Evolutionary conservation across 371 early-diverging fungal species (phyloP).

Genomic region (Mucor plumbeus): DNA sequence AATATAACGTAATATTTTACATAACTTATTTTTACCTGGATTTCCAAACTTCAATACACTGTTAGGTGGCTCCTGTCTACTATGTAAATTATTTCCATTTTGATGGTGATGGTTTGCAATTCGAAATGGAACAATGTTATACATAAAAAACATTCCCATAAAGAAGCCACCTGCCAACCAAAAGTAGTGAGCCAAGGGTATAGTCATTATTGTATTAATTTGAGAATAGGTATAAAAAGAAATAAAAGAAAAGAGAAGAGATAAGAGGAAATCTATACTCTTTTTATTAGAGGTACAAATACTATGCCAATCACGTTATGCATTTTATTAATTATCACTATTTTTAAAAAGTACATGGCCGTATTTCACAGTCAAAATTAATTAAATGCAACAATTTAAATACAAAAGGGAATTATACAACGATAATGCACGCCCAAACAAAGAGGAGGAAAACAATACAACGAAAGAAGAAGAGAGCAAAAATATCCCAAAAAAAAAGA

Average conservation of each 20-base stretch:
- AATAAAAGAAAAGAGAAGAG: background rate
- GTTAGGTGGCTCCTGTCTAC: slow-evolving; percentile 11
- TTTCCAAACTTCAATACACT: slow-evolving; percentile 45
- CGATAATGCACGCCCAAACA: too few relatives aligned
- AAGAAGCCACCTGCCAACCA: slow-evolving; percentile 34
- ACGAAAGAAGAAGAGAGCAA: too few relatives aligned
- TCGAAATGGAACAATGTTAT: slow-evolving; percentile 16
- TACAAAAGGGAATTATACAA: too few relatives aligned
- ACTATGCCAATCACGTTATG: background rate
- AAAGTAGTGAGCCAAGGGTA: slow-evolving; percentile 7
- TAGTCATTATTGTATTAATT: slow-evolving; percentile 10
- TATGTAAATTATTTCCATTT: background rate
- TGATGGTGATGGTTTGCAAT: background rate
- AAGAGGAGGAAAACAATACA: too few relatives aligned
- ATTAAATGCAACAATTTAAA: too few relatives aligned
- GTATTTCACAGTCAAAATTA: too few relatives aligned
- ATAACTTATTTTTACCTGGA: slow-evolving; percentile 38
- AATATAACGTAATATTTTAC: background rate
- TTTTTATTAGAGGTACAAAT: background rate
- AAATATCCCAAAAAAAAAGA: too few relatives aligned
- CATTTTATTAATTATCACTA: too few relatives aligned
- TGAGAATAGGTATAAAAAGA: background rate
- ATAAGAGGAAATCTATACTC: background rate
- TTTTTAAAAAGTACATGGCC: too few relatives aligned
- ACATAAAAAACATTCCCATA: slow-evolving; percentile 32